These are phyloP conservation scores for Phlebiopsis flavidoalba DNA, from an alignment of 768 basidiomycete genomes.

Conservation along the genomic window DNA sequence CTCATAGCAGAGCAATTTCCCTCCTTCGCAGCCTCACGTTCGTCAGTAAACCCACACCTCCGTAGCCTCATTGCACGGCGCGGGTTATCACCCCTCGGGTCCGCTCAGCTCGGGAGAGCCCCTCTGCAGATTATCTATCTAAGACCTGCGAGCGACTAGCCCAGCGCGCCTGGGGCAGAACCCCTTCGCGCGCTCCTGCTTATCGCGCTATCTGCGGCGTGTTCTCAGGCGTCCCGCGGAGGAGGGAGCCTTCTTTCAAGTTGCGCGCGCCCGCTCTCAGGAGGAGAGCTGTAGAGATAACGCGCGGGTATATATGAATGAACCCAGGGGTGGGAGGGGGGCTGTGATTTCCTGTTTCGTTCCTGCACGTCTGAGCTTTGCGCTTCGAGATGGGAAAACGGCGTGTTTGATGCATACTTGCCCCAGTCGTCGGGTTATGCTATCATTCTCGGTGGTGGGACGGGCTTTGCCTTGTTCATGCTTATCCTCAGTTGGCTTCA, in stretches of 20 bases:
- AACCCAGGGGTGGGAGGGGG: too few species aligned
- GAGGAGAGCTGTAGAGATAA: not conserved
- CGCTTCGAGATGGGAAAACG: not conserved
- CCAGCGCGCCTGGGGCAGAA: not conserved
- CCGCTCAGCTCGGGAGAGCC: not conserved
- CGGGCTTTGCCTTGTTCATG: slow-evolving; percentile 47
- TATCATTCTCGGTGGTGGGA: slow-evolving; percentile 35
- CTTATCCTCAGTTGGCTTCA: slow-evolving; percentile 40
- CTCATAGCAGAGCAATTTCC: too few species aligned
- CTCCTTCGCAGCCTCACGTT: not conserved
- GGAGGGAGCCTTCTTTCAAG: not conserved
- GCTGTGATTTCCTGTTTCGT: not conserved
- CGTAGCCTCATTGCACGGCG: not conserved
- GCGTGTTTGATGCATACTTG: slow-evolving; percentile 3
- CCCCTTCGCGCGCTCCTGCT: not conserved
- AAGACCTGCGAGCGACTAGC: not conserved
- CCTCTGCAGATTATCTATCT: not conserved
- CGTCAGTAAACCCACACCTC: not conserved
- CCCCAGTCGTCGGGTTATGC: slow-evolving; percentile 3
- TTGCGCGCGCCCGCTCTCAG: not conserved
- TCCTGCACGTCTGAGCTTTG: not conserved
- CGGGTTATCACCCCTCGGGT: not conserved
- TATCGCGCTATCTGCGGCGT: not conserved
- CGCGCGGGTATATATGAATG: not conserved
- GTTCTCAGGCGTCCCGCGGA: not conserved